Evolutionary conservation across 2,329 filamentous ascomycete genomes (phyloP).

Genomic region (Aureobasidium vineae): DNA sequence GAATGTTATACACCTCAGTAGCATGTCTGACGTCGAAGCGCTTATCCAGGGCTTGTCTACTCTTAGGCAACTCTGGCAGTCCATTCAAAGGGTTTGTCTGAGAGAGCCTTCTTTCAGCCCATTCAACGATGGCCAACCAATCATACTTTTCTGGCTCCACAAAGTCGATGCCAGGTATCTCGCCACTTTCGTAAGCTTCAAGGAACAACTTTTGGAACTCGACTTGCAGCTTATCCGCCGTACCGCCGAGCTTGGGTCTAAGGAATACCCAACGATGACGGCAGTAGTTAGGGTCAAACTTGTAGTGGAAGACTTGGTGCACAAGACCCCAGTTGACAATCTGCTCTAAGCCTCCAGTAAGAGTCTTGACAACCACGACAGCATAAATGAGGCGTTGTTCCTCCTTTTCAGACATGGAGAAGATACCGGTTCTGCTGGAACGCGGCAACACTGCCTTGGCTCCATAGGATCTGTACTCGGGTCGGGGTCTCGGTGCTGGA

Average conservation of each 20-base stretch:
- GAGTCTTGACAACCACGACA: constrained; percentile 36
- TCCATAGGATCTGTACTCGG: constrained; percentile 23
- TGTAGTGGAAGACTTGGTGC: constrained; percentile 42
- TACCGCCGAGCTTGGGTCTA: constrained; percentile 30
- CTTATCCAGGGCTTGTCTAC: constrained; percentile 45
- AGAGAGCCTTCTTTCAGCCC: constrained; percentile 53
- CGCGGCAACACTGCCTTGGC: constrained; percentile 16
- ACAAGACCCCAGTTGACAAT: constrained; percentile 45
- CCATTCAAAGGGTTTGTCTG: constrained; percentile 28
- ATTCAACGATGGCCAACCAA: constrained; percentile 64
- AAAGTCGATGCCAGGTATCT: constrained; percentile 62
- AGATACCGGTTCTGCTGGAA: constrained; percentile 26
- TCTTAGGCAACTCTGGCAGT: constrained; percentile 26
- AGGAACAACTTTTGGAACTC: constrained; percentile 67
- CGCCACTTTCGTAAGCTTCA: constrained; percentile 61
- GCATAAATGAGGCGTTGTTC: constrained; percentile 36
- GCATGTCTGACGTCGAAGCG: constrained; percentile 46
- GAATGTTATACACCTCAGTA: constrained; percentile 40
- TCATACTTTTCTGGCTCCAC: constrained; percentile 64
- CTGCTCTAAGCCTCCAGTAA: constrained; percentile 41
- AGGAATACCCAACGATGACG: constrained; percentile 41
- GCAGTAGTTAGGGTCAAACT: constrained; percentile 40
- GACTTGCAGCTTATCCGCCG: constrained; percentile 53
- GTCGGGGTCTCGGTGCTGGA: constrained; percentile 11
- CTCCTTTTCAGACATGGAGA: constrained; percentile 32